Base-by-base conservation (phyloP, 345 rosid species). In the Schrenkiella parvula region DNA sequence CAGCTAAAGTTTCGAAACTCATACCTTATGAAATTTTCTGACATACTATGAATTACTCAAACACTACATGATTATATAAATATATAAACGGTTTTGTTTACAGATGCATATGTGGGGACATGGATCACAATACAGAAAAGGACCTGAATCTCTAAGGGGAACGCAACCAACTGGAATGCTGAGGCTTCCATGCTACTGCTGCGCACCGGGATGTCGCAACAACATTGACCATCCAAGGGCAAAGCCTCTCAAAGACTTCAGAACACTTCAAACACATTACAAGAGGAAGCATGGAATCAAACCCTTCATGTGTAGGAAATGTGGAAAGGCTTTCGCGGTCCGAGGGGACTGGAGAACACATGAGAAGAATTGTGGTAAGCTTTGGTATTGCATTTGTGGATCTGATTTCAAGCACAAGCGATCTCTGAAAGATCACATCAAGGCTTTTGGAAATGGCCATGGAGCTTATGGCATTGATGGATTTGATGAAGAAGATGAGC, bases 71-170 rank as follows among this genome's bases (percentile, higher is more conserved):
- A 37, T 46, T 42, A 57, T 47, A 10, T 66, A n/a, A n/a, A 72
- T 63, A 37, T 18, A 13, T 47, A 25, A 26, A 39, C 43, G 58
- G 25, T 54, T 29, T 60, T 5, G 1, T 39, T 31, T 18, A 56
- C 78, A 89, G 93, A 89, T 89, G 96, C 96, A 89, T 73, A 88
- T 88, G 96, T 90, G 96, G 96, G 93, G 96, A 52, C 96, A 90
- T 76, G 96, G 96, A 75, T 90, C 93, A 28, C 89, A 90, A 75
- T 90, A 90, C 80, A 84, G 92, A 78, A 89, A 89, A 76, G 92
- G 96, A 62, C 92, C 96, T 0, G 92, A 89, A 51, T 88, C 96
- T 6, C 62, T 89, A 48, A 81, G 85, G 66, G 96, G 96, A 77
- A 82, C 80, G 6, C 92, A 88, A 28, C 91, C 96, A 71, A 85